phyloP scores from a whole-genome alignment of 495 filamentous ascomycete genomes.

The Amniculicola lignicola region DNA sequence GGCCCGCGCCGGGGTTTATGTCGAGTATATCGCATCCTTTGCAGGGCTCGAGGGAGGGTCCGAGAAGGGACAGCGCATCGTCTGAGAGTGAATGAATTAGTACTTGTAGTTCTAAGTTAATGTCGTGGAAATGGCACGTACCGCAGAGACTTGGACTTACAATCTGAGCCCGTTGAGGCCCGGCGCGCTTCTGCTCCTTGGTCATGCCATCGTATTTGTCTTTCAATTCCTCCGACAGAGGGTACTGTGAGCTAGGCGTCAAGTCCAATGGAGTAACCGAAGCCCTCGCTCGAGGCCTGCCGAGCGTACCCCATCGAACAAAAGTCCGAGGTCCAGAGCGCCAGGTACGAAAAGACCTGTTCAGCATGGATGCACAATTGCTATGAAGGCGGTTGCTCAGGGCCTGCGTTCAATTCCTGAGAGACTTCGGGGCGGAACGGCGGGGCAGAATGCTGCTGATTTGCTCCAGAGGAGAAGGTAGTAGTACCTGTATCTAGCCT shows the following conservation, averaged over 20 bases:
- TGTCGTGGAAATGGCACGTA: slow-evolving; percentile 39
- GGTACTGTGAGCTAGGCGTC: neutral
- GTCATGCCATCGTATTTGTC: neutral
- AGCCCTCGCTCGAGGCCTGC: too few relatives aligned
- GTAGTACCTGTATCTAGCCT: too few relatives aligned
- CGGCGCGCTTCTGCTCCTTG: neutral
- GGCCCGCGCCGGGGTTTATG: slow-evolving; percentile 70
- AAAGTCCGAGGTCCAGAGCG: too few relatives aligned
- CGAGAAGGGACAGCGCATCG: slow-evolving; percentile 44
- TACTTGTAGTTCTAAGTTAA: neutral
- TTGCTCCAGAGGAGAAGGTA: too few relatives aligned
- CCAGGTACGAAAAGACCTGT: too few relatives aligned
- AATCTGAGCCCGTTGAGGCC: slow-evolving; percentile 36
- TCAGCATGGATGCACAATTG: too few relatives aligned
- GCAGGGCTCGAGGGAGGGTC: slow-evolving; percentile 59
- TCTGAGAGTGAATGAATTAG: slow-evolving; percentile 42
- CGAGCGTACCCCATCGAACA: too few relatives aligned
- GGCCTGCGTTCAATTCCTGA: too few relatives aligned
- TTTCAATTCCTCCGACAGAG: neutral
- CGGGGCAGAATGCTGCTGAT: too few relatives aligned
- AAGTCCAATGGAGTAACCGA: too few relatives aligned
- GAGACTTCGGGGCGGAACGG: too few relatives aligned
- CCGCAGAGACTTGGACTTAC: slow-evolving; percentile 61
- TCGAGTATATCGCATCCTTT: slow-evolving; percentile 77
- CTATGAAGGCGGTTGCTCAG: too few relatives aligned